Conservation (phyloP, 2,329 filamentous ascomycete genomes). For the Alternaria atra region DNA sequence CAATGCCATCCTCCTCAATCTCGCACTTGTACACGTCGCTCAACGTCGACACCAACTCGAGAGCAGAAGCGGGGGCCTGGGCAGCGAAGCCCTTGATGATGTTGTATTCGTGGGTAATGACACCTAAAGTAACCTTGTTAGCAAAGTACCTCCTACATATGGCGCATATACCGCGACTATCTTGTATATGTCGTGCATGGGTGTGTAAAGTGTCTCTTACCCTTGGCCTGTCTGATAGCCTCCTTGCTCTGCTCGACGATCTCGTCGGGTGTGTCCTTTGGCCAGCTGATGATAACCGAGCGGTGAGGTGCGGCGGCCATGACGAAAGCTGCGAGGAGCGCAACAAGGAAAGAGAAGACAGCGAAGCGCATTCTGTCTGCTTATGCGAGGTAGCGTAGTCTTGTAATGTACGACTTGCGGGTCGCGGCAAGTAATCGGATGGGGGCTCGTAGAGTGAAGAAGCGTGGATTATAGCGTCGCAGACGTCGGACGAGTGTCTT, state of each 20-base stretch:
- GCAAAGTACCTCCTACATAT: background rate
- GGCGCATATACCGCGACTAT: background rate
- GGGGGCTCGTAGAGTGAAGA: background rate
- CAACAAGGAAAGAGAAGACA: slow-evolving; percentile 65
- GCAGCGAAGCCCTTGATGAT: slow-evolving; percentile 77
- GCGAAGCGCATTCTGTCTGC: slow-evolving; percentile 69
- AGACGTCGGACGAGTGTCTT: background rate
- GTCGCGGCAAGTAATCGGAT: background rate
- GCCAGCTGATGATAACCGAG: slow-evolving; percentile 81
- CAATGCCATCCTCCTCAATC: slow-evolving; percentile 80
- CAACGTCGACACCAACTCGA: slow-evolving; percentile 72
- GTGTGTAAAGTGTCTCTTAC: slow-evolving; percentile 58
- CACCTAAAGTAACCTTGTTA: slow-evolving; percentile 49
- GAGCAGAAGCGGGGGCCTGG: slow-evolving; percentile 72
- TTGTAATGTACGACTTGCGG: background rate
- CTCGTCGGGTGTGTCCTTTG: slow-evolving; percentile 71
- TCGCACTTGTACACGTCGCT: slow-evolving; percentile 68
- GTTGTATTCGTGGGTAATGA: slow-evolving; percentile 77
- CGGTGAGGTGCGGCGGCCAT: slow-evolving; percentile 70
- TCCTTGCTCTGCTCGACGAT: slow-evolving; percentile 77
- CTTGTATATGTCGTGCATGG: background rate
- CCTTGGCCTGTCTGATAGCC: slow-evolving; percentile 70
- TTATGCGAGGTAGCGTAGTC: background rate
- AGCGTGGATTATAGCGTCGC: background rate
- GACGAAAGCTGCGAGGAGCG: slow-evolving; percentile 67